These are phyloP conservation scores for Talaromyces wortmannii DNA, from an alignment of 495 filamentous ascomycete species.

Conservation along the genomic window DNA sequence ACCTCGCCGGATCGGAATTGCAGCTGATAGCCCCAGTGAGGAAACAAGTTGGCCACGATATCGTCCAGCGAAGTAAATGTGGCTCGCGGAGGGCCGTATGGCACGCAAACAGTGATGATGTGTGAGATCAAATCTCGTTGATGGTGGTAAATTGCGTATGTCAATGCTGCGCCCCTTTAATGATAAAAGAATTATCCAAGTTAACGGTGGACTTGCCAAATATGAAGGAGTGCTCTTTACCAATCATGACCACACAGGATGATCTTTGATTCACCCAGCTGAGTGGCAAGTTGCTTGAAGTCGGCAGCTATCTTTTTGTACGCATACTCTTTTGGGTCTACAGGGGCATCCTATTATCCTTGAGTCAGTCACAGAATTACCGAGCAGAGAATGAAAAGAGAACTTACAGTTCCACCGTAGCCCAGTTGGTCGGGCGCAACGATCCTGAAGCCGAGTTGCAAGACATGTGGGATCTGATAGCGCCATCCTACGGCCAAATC, in stretches of 20 bases:
- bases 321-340: slow-evolving; percentile 51
- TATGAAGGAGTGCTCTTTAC: slow-evolving; percentile 31
- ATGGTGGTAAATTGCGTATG: slow-evolving; percentile 60
- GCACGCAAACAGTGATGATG: slow-evolving; percentile 75
- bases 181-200: background rate
- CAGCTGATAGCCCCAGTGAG: slow-evolving; percentile 80
- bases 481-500: slow-evolving; percentile 72
- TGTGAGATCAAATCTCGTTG: slow-evolving; percentile 63
- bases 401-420: slow-evolving; percentile 63
- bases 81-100: slow-evolving; percentile 49
- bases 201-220: too few relatives aligned
- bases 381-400: background rate
- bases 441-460: slow-evolving; percentile 60
- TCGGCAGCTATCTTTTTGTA: slow-evolving; percentile 65
- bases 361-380: background rate
- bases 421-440: slow-evolving; percentile 77
- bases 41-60: slow-evolving; percentile 48
- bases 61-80: slow-evolving; percentile 41
- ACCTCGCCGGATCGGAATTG: slow-evolving; percentile 63
- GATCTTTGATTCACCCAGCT: slow-evolving; percentile 50
- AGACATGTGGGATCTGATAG: slow-evolving; percentile 73
- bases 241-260: slow-evolving; percentile 86
- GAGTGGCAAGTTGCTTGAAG: slow-evolving; percentile 55
- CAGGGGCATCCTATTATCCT: slow-evolving; percentile 47
- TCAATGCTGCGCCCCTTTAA: slow-evolving; percentile 46